Percentiles rank a stretch among this genome's conserved stretches.
These are phyloP conservation scores for Solanum okadae DNA, from an alignment of 257 asterid genomes.

Conservation along the genomic window DNA sequence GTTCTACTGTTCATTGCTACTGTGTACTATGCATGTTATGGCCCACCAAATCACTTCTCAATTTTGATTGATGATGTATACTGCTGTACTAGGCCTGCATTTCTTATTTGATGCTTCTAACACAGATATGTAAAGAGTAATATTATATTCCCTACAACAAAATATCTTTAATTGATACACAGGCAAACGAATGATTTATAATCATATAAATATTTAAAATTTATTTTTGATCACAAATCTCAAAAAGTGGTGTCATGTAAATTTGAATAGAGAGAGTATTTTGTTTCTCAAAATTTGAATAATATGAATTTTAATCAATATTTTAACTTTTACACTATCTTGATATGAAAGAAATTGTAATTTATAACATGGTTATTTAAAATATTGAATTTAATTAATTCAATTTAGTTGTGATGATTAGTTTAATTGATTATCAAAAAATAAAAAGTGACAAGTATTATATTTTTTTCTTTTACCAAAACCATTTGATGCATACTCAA, in stretches of 20 bases:
- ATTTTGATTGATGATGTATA: background rate
- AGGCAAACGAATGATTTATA: background rate
- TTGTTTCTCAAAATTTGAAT: background rate
- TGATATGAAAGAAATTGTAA: background rate
- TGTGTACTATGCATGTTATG: constrained; percentile 1
- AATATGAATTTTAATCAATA: background rate
- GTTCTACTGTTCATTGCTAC: constrained; percentile 13
- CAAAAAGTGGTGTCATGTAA: too few relatives aligned
- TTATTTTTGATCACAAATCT: background rate
- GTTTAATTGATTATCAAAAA: too few relatives aligned
- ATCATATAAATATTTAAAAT: background rate
- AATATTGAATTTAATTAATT: background rate
- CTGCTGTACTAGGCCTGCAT: background rate
- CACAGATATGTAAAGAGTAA: background rate
- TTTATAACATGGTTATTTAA: background rate
- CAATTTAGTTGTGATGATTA: too few relatives aligned
- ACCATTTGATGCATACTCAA: background rate
- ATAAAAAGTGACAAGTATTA: background rate
- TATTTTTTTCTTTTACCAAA: background rate
- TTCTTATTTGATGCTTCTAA: background rate
- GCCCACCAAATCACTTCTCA: constrained; percentile 17
- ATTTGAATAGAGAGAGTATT: too few relatives aligned
- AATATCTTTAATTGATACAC: background rate
- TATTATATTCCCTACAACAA: background rate
- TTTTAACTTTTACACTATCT: background rate